phyloP scores from a whole-genome alignment of 2,329 filamentous ascomycete species.

The Aspergillus sp. region DNA sequence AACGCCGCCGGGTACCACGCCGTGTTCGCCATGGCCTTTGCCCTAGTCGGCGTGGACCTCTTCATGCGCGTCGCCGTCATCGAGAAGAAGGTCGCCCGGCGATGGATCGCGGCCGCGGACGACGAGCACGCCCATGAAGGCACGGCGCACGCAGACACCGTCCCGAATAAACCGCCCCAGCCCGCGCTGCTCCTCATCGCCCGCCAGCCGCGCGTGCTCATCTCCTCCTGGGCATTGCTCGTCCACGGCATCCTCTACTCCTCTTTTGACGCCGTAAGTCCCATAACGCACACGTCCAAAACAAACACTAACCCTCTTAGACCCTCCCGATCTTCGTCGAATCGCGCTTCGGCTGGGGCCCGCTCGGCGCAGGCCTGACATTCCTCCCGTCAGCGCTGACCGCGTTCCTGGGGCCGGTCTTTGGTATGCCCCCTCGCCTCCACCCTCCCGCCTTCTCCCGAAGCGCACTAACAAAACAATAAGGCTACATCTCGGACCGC shows the following conservation, averaged over 20 bases:
- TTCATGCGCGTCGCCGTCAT: slow-evolving; percentile 59
- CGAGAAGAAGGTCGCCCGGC: slow-evolving; percentile 58
- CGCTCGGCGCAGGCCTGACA: slow-evolving; percentile 56
- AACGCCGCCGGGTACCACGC: slow-evolving; percentile 56
- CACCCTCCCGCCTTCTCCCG: neutral
- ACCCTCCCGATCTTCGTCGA: slow-evolving; percentile 55
- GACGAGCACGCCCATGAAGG: neutral
- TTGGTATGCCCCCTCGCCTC: slow-evolving; percentile 29
- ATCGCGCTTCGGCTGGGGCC: slow-evolving; percentile 53
- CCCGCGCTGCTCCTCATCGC: slow-evolving; percentile 21
- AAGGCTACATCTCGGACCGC: slow-evolving; percentile 51
- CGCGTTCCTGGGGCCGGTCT: slow-evolving; percentile 58
- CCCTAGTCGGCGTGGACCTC: slow-evolving; percentile 57
- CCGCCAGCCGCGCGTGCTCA: slow-evolving; percentile 50
- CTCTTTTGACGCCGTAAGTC: slow-evolving; percentile 48
- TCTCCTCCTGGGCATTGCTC: slow-evolving; percentile 54
- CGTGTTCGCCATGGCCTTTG: slow-evolving; percentile 58
- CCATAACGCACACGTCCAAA: slow-evolving; percentile 8
- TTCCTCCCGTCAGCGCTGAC: slow-evolving; percentile 61
- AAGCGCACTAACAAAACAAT: neutral
- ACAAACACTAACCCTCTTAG: slow-evolving; percentile 7
- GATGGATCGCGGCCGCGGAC: slow-evolving; percentile 15
- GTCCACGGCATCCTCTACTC: slow-evolving; percentile 50
- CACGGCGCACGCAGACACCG: neutral
- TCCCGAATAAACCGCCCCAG: neutral